Conservation (phyloP, 2,329 filamentous ascomycete genomes). For the Phialocephala sp. region DNA sequence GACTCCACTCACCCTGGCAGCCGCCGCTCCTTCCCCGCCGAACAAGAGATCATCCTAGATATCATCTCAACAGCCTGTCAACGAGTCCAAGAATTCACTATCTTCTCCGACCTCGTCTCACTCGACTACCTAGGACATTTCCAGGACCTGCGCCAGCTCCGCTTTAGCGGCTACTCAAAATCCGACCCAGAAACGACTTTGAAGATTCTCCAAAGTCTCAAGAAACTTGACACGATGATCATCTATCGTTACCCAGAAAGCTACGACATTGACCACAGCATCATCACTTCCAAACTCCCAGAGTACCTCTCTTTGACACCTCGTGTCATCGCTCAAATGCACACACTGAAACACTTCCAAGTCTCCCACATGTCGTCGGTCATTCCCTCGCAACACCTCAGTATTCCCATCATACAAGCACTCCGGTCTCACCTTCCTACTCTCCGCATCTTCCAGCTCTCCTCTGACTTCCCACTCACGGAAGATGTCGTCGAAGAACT, state of each 20-base stretch:
- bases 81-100: constrained; percentile 7
- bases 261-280: constrained; percentile 10
- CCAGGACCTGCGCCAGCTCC: constrained; percentile 13
- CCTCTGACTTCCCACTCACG: not conserved
- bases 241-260: constrained; percentile 16
- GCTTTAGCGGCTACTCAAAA: constrained; percentile 18
- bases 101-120: constrained; percentile 12
- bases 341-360: constrained; percentile 18
- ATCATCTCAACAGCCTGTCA: constrained; percentile 21
- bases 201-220: constrained; percentile 18
- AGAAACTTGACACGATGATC: constrained; percentile 18
- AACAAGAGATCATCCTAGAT: constrained; percentile 25
- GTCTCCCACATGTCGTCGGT: constrained; percentile 19
- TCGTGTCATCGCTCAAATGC: constrained; percentile 15
- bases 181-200: constrained; percentile 12
- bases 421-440: constrained; percentile 7
- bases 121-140: constrained; percentile 19
- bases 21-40: not conserved
- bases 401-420: constrained; percentile 10
- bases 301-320: constrained; percentile 13
- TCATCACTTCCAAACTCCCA: not conserved
- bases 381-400: constrained; percentile 11
- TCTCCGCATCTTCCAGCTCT: constrained; percentile 11
- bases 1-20: not conserved
- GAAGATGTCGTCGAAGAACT: not conserved